phyloP scores from a whole-genome alignment of 1,139 yeast species.

The Meyerozyma elateridarum region DNA sequence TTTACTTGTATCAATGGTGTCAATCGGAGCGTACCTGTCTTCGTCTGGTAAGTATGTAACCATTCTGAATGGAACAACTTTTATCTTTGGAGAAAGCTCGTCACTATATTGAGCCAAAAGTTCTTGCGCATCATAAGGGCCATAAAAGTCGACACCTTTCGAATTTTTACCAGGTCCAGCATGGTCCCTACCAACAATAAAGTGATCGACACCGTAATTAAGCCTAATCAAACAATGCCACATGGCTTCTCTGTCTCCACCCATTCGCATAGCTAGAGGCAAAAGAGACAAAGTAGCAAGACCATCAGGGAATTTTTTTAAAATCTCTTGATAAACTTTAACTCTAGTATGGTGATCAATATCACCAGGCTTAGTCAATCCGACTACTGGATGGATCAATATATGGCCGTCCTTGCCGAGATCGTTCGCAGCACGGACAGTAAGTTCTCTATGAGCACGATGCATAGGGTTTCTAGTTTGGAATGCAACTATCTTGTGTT shows the following conservation, averaged over 20 bases:
- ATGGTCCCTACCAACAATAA: slow-evolving; percentile 96
- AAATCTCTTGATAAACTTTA: slow-evolving; percentile 86
- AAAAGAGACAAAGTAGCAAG: slow-evolving; percentile 84
- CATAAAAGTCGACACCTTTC: slow-evolving; percentile 89
- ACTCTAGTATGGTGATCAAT: slow-evolving; percentile 97
- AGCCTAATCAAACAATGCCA: slow-evolving; percentile 98
- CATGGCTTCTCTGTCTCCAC: slow-evolving; percentile 96
- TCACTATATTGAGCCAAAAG: slow-evolving; percentile 69
- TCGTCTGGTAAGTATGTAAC: slow-evolving; percentile 94
- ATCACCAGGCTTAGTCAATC: slow-evolving; percentile 95
- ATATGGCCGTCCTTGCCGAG: slow-evolving; percentile 54
- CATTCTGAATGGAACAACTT: slow-evolving; percentile 95
- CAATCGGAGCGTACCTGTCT: slow-evolving; percentile 93
- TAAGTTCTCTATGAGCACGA: slow-evolving; percentile 93
- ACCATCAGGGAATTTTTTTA: slow-evolving; percentile 90
- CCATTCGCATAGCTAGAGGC: slow-evolving; percentile 98
- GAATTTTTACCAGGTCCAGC: slow-evolving; percentile 97
- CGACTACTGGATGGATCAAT: slow-evolving; percentile 94
- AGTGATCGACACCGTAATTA: slow-evolving; percentile 95
- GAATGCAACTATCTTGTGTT: slow-evolving; percentile 84
- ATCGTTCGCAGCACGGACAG: slow-evolving; percentile 82
- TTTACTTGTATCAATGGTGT: slow-evolving; percentile 71
- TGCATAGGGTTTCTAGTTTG: slow-evolving; percentile 99
- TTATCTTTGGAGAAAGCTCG: slow-evolving; percentile 66
- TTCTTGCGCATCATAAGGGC: slow-evolving; percentile 95